Base-by-base conservation (phyloP, 2,329 filamentous ascomycete genomes). In the Phyllosticta paracitricarpa region DNA sequence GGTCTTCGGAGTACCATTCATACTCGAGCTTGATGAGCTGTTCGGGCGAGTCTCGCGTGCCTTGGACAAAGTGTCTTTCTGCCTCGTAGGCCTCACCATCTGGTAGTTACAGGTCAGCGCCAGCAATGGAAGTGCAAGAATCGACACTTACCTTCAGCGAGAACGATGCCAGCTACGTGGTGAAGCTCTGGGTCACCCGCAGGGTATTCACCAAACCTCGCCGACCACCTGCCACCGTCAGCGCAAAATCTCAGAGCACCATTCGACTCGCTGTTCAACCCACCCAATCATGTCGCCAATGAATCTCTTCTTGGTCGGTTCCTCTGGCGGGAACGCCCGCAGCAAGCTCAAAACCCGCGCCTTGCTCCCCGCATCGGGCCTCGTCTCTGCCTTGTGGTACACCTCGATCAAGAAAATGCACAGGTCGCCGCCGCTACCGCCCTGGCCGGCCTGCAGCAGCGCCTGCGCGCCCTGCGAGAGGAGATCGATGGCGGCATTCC, bases 101-200 rank as follows among this genome's bases (percentile, higher is more conserved):
- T 84, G 65, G 61, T 19, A 6, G 17, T 48, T n/a, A 7, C 12
- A 48, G n/a, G 40, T 48, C 40, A 48, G 40, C 19, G 40, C 61
- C 40, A 54, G 17, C 35, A 7, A 51, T 3, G 12, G 10, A 19
- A 14, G n/a, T 6, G 24, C 12, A 1, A 14, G 30, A 10, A 33
- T 7, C 22, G 19, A 66, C 71, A 66, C 71, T 55, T 73, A 84
- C 83, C 82, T 70, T 95, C 88, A n/a, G 92, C 93, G 73, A 91
- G 96, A 53, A 97, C 79, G 33, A 85, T 86, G 57, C 94, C 94
- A 40, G 87, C 87, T 53, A 96, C 91, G 76, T 97, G 92, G 76
- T 99, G 94, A 61, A 99, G 80, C 69, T 97, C 94, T 2, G 93
- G 89, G 71, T 99, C 94, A 63, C 94, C 94, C 57, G 91, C 89